Percentiles rank a stretch among this genome's conserved stretches.
Conservation (phyloP, 208 protist genomes). For the Leishmania mexicana region DNA sequence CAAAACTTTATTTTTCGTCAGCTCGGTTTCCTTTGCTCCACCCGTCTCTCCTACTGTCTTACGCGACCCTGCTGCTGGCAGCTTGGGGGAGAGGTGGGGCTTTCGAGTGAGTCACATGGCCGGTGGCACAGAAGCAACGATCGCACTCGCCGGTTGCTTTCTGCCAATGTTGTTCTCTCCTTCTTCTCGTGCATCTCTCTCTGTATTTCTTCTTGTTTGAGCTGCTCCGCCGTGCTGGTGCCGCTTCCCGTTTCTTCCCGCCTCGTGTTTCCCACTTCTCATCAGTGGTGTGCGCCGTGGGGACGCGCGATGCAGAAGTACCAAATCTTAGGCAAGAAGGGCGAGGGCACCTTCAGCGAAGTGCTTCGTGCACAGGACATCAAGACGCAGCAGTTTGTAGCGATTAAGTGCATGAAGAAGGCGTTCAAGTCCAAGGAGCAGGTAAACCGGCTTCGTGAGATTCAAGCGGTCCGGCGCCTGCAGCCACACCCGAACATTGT, state of each 20-base stretch:
- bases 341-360: conserved; percentile 98
- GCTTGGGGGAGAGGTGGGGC: neutral
- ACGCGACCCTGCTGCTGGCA: neutral
- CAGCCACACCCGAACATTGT: conserved; percentile 96
- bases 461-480: conserved; percentile 93
- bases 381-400: conserved; percentile 90
- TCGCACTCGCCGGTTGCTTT: neutral
- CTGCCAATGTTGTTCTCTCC: neutral
- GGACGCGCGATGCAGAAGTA: conserved; percentile 89
- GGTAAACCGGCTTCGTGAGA: conserved; percentile 97
- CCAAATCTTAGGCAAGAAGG: conserved; percentile 95
- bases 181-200: neutral
- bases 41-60: neutral
- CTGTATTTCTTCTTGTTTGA: neutral
- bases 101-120: neutral
- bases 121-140: neutral
- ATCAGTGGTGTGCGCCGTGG: neutral
- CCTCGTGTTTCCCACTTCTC: neutral
- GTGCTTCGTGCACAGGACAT: conserved; percentile 96
- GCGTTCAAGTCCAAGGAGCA: conserved; percentile 93
- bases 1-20: neutral
- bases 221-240: neutral
- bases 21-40: neutral
- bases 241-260: neutral
- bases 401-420: conserved; percentile 99